Evolutionary conservation across 331 rosid species (phyloP).

Genomic region (Acacia concinna): DNA sequence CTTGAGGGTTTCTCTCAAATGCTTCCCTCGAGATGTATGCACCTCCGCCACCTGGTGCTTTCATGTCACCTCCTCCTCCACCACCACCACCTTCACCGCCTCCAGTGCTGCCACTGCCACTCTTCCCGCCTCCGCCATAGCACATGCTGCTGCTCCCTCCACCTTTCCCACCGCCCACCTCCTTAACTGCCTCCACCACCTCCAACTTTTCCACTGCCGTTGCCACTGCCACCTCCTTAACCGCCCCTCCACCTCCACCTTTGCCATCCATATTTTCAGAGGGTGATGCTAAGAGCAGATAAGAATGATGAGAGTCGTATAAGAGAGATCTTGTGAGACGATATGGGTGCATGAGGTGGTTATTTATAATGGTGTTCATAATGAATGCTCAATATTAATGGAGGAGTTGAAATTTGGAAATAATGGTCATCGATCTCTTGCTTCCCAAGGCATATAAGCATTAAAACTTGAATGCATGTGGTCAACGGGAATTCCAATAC

Average conservation of each 20-base stretch:
- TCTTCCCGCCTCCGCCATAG: no score
- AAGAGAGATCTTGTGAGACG: neutral
- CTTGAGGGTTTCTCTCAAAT: neutral
- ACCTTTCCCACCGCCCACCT: neutral
- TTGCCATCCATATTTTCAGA: neutral
- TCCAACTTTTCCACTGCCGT: neutral
- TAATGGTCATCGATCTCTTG: neutral
- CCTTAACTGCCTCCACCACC: neutral
- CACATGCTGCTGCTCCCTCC: neutral
- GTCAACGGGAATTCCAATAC: neutral
- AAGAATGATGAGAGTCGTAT: no score
- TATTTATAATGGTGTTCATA: neutral
- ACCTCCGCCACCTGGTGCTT: conserved; percentile 5
- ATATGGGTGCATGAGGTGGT: neutral
- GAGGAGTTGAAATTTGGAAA: neutral
- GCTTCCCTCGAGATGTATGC: neutral
- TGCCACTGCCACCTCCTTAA: no score
- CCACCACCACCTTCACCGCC: neutral
- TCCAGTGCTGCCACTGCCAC: no score
- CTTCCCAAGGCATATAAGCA: neutral
- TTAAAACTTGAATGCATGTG: neutral
- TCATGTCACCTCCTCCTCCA: neutral
- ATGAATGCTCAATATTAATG: neutral
- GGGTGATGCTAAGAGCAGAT: neutral
- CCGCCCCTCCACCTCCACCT: neutral